phyloP scores from a whole-genome alignment of 108 stramenopile genomes.

The Thalassiosira profunda region DNA sequence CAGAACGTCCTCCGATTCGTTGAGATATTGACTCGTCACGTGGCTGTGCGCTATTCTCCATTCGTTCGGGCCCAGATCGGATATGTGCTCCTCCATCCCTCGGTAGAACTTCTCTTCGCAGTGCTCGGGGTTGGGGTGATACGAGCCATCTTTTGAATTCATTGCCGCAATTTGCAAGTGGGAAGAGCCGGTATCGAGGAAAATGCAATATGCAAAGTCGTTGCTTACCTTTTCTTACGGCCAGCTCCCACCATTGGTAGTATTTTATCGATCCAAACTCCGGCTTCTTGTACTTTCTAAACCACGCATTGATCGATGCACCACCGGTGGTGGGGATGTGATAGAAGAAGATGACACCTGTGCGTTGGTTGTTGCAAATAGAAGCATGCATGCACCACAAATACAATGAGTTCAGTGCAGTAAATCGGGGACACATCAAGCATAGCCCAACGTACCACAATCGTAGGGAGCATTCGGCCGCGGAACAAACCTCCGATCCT shows the following conservation, averaged over 20 bases:
- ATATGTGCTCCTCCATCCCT: conserved; percentile 13
- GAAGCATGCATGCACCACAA: too few species aligned
- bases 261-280: conserved; percentile 3
- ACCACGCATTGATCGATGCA: conserved; percentile 21
- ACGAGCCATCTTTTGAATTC: background rate
- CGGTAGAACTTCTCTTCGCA: background rate
- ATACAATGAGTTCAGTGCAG: too few species aligned
- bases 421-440: too few species aligned
- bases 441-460: too few species aligned
- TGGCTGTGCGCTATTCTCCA: conserved; percentile 48
- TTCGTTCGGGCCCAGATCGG: conserved; percentile 42
- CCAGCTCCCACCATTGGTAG: conserved; percentile 2
- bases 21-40: conserved; percentile 20
- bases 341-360: conserved; percentile 32
- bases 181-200: background rate
- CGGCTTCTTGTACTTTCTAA: conserved; percentile 1
- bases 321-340: conserved; percentile 21
- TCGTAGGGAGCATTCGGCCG: too few species aligned
- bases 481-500: too few species aligned
- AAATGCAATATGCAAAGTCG: too few species aligned
- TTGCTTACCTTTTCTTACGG: background rate
- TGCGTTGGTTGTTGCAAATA: too few species aligned
- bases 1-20: conserved; percentile 25
- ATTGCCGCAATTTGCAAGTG: background rate
- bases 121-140: background rate